These are phyloP conservation scores for Amaranthus palmeri DNA, from an alignment of 148 eudicot species.

Conservation along the genomic window DNA sequence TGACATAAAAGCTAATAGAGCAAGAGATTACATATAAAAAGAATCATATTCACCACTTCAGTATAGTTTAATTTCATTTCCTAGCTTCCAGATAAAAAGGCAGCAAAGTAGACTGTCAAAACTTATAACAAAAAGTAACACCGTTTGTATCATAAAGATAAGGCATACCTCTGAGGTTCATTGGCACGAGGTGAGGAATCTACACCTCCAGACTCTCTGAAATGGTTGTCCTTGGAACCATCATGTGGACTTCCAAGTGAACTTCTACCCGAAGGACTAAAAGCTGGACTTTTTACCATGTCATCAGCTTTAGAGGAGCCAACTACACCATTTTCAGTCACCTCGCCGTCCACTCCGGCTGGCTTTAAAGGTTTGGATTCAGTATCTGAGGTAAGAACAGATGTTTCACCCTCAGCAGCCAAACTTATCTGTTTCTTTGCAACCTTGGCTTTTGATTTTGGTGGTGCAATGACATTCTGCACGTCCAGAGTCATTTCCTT, in stretches of 20 bases:
- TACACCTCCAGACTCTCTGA: slow-evolving; percentile 27
- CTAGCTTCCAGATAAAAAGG: no score
- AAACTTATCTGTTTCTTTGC: slow-evolving; percentile 35
- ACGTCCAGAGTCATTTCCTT: slow-evolving; percentile 93
- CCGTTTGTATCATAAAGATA: neutral
- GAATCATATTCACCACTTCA: no score
- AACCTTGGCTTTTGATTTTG: slow-evolving; percentile 56
- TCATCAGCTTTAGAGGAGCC: slow-evolving; percentile 40
- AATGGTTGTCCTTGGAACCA: slow-evolving; percentile 35
- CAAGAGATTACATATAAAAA: no score
- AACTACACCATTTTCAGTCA: slow-evolving; percentile 35
- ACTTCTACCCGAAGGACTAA: slow-evolving; percentile 53
- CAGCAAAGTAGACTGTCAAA: no score
- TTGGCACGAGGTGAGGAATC: slow-evolving; percentile 61
- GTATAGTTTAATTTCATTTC: no score
- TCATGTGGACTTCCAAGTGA: slow-evolving; percentile 44
- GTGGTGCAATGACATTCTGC: slow-evolving; percentile 80
- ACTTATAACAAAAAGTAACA: neutral
- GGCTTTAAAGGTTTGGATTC: slow-evolving; percentile 39
- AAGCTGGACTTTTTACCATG: slow-evolving; percentile 47
- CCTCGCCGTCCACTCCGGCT: slow-evolving; percentile 21
- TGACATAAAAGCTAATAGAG: no score
- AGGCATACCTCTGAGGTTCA: slow-evolving; percentile 56
- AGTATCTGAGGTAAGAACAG: slow-evolving; percentile 37
- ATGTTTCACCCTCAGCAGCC: slow-evolving; percentile 32